Percentiles rank a stretch among this genome's conserved stretches.
Evolutionary conservation across 148 eudicot species (phyloP).

Genomic region (Fagopyrum tataricum): DNA sequence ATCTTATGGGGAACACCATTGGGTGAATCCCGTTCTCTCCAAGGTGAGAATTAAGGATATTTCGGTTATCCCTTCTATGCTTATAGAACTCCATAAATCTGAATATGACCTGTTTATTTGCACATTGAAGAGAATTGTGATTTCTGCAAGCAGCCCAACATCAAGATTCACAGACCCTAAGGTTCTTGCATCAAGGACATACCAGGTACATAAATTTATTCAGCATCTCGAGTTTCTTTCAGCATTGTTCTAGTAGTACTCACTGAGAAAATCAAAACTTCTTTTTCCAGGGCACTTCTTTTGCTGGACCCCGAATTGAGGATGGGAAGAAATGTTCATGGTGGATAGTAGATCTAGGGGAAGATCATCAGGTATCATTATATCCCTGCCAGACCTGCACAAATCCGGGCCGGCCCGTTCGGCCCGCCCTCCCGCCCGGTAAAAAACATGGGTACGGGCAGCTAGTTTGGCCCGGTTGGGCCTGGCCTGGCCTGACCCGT

Average conservation of each 20-base stretch:
- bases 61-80: not conserved
- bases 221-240: not conserved
- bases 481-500: no score
- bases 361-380: constrained; percentile 65
- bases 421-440: no score
- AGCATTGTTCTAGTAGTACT: not conserved
- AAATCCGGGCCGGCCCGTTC: no score
- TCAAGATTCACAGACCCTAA: constrained; percentile 91
- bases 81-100: not conserved
- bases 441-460: no score
- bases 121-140: constrained; percentile 48
- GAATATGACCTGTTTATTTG: constrained; percentile 3
- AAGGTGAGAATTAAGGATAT: constrained; percentile 35
- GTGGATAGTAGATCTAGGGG: constrained; percentile 91
- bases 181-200: constrained; percentile 76
- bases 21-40: constrained; percentile 87
- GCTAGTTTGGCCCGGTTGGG: no score
- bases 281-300: constrained; percentile 64
- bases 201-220: constrained; percentile 46
- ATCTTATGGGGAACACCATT: constrained; percentile 77
- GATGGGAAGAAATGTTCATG: constrained; percentile 66
- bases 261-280: not conserved
- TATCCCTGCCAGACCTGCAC: no score
- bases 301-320: constrained; percentile 76
- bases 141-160: constrained; percentile 70